Evolutionary conservation across 2,329 filamentous ascomycete species (phyloP), one percentile per base, ranked within the genome.

Genomic region (Venturia nashicola): DNA sequence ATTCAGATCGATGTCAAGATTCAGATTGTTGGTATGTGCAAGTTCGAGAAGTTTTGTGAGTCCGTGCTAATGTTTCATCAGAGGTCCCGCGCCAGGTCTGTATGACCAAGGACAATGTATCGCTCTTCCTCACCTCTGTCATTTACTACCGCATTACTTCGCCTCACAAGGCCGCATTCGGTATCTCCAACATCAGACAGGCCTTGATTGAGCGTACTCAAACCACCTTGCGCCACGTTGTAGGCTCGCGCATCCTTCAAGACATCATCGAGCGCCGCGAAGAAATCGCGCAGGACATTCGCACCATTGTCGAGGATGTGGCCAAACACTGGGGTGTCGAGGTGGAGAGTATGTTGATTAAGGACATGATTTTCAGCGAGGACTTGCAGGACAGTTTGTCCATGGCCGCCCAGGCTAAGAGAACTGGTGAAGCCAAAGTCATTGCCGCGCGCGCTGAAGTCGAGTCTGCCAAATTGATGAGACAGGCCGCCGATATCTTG

Each of bases 51-150:
- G 23, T 3, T 27, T 32, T 54, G 18, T 54, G n/a, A 48, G 11
- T 11, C 20, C 20, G 5, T 36, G 51, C 51, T 57, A 57, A 57
- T 14, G 16, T 51, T 18, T 57, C 12, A 20, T 51, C 70, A 77
- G 88, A 99, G 80, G 94, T 99, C 32, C 93, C 93, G 20, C 86
- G 92, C 77, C 94, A 99, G 78, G 86, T 93, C 67, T 97, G 94
- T 82, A 99, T 99, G 92, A 99, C 94, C 75, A 97, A 97, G 80
- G 94, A 99, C 82, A 99, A 99, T 72, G 94, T 97, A 67, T 96
- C 90, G 57, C 82, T 99, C 51, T 87, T 92, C 71, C 82, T 99
- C 69, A 97, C 92, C 59, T 96, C 90, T 6, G 94, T 99, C 74
- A 97, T 99, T 78, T 99, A 99, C 83, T 99, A 99, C 80, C 92